phyloP scores from a whole-genome alignment of 1,139 yeast species.

The Nakaseomyces sp. region DNA sequence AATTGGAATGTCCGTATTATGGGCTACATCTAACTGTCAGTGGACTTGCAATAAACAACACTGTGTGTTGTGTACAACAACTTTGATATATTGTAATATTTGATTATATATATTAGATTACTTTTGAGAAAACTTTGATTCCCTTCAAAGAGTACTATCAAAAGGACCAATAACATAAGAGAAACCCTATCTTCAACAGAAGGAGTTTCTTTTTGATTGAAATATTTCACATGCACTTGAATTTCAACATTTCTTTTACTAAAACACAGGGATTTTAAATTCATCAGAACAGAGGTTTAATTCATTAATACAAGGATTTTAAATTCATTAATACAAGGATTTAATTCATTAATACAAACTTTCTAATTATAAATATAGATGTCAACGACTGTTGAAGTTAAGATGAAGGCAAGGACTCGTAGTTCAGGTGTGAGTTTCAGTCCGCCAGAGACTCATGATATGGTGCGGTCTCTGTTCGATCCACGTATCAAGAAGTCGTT shows the following conservation, averaged over 20 bases:
- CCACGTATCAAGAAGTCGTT: conserved; percentile 64
- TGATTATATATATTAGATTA: no score
- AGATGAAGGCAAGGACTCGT: conserved; percentile 21
- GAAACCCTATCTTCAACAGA: not conserved
- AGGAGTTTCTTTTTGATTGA: no score
- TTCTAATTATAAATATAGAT: conserved; percentile 27
- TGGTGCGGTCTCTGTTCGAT: conserved; percentile 76
- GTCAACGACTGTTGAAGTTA: conserved; percentile 4
- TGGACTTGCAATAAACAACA: no score
- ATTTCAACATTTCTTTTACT: not conserved
- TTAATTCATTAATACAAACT: conserved; percentile 13
- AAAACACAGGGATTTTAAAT: not conserved
- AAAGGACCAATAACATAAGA: no score
- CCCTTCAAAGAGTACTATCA: no score
- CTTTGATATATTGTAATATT: no score
- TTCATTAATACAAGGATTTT: no score
- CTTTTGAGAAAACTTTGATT: no score
- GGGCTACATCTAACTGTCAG: no score
- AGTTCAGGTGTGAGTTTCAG: conserved; percentile 37
- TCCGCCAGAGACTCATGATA: conserved; percentile 78
- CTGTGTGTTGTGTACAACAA: no score
- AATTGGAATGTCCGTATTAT: not conserved
- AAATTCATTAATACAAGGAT: no score
- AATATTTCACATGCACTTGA: not conserved
- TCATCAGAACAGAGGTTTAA: no score